Percentiles rank a stretch among this genome's conserved stretches.
These are phyloP conservation scores for Boletales sp. DNA, from an alignment of 768 basidiomycete species.

Conservation along the genomic window DNA sequence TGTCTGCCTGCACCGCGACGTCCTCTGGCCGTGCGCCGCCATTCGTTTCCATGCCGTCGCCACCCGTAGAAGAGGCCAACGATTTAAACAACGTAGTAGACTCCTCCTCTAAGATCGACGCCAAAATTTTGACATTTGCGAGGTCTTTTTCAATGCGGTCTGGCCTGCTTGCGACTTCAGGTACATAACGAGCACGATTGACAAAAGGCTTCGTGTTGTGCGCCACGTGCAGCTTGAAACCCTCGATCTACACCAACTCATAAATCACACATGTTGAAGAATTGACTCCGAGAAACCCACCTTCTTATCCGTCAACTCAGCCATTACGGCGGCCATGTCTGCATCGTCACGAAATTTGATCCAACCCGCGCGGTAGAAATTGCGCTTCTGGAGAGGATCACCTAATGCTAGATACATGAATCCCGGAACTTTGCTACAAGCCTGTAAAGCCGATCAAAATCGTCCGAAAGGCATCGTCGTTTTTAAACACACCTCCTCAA, in stretches of 20 bases:
- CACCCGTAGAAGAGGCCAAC: conserved; percentile 14
- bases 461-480: background rate
- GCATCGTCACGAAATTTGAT: conserved; percentile 81
- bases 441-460: conserved; percentile 40
- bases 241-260: conserved; percentile 66
- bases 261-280: conserved; percentile 3
- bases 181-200: conserved; percentile 75
- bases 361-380: conserved; percentile 95
- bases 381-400: conserved; percentile 89
- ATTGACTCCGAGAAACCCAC: conserved; percentile 36
- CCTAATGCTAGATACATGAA: conserved; percentile 88
- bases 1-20: conserved; percentile 30
- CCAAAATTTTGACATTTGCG: conserved; percentile 68
- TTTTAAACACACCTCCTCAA: conserved; percentile 70
- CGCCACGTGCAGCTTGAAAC: conserved; percentile 89
- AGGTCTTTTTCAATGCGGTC: conserved; percentile 82
- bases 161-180: conserved; percentile 76
- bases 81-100: conserved; percentile 48
- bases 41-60: conserved; percentile 25
- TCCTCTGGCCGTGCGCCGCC: conserved; percentile 29
- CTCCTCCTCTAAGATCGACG: conserved; percentile 73
- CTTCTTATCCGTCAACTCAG: conserved; percentile 80
- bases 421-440: conserved; percentile 71
- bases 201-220: conserved; percentile 77
- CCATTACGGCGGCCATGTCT: conserved; percentile 72